Conservation (phyloP, 1,139 yeast genomes). For the Zygosaccharomyces sapae region DNA sequence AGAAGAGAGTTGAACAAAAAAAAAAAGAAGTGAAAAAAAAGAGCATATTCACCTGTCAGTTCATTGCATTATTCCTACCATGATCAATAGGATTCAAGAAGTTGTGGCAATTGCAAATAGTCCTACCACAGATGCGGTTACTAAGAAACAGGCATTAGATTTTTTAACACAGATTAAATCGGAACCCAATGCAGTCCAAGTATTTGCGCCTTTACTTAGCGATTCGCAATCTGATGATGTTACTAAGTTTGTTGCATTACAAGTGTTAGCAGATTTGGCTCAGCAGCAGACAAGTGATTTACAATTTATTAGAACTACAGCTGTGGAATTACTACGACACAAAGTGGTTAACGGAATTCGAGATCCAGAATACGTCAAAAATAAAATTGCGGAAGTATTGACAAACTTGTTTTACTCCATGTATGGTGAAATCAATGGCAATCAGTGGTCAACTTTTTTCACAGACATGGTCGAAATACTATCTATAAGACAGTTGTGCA, state of each 20-base stretch:
- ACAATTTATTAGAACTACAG: conserved; percentile 40
- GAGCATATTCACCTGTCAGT: background rate
- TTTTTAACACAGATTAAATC: conserved; percentile 72
- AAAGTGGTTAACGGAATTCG: conserved; percentile 36
- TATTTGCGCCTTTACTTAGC: conserved; percentile 62
- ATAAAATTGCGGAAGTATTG: conserved; percentile 72
- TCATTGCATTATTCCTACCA: conserved; percentile 26
- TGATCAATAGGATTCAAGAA: conserved; percentile 87
- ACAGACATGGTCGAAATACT: conserved; percentile 52
- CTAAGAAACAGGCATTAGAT: conserved; percentile 80
- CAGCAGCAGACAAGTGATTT: conserved; percentile 15
- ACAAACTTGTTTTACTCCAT: conserved; percentile 65
- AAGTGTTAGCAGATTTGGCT: conserved; percentile 67
- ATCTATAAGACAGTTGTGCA: conserved; percentile 30
- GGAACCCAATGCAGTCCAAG: conserved; percentile 74
- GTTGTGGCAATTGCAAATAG: conserved; percentile 88
- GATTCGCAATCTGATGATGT: conserved; percentile 45
- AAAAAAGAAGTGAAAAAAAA: background rate
- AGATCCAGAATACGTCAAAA: conserved; percentile 65
- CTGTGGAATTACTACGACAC: conserved; percentile 42
- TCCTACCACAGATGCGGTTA: conserved; percentile 62
- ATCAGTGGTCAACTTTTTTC: conserved; percentile 63
- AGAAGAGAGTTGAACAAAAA: background rate
- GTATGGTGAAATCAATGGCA: conserved; percentile 44
- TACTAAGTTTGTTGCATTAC: conserved; percentile 72